Conservation (phyloP, 768 basidiomycete genomes). For the Boletus barrowsii region DNA sequence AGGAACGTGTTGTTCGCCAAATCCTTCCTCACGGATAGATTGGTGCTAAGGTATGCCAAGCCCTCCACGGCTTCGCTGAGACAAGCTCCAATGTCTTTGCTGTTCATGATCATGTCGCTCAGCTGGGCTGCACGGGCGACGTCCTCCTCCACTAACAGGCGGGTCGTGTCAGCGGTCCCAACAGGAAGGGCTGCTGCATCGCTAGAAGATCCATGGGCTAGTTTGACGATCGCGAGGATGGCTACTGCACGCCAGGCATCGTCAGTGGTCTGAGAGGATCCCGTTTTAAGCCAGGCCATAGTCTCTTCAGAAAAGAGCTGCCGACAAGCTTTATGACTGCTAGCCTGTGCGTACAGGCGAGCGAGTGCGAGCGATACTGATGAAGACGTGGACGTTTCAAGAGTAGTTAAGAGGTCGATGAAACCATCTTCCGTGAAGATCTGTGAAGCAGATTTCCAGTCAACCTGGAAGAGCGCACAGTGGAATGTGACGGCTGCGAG, state of each 20-base stretch:
- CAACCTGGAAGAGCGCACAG: conserved; percentile 82
- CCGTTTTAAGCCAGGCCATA: conserved; percentile 64
- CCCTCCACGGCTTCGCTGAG: conserved; percentile 75
- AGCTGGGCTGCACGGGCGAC: conserved; percentile 51
- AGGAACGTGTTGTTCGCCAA: conserved; percentile 61
- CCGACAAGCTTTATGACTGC: conserved; percentile 71
- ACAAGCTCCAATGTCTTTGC: conserved; percentile 38
- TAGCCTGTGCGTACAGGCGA: conserved; percentile 72
- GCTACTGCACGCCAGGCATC: conserved; percentile 54
- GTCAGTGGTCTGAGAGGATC: conserved; percentile 48
- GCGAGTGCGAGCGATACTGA: conserved; percentile 59
- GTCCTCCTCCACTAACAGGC: conserved; percentile 29
- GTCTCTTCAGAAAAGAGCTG: conserved; percentile 54
- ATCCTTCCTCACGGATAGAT: conserved; percentile 58
- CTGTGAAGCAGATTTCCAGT: conserved; percentile 59
- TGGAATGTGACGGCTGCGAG: conserved; percentile 63
- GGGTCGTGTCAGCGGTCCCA: conserved; percentile 10
- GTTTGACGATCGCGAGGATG: conserved; percentile 75
- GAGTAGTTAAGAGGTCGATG: conserved; percentile 56
- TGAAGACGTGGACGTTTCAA: conserved; percentile 57
- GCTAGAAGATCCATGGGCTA: conserved; percentile 53
- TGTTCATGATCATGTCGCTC: conserved; percentile 50
- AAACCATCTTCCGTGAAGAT: conserved; percentile 66
- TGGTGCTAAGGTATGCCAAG: conserved; percentile 74
- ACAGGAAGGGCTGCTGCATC: conserved; percentile 35